phyloP scores from a whole-genome alignment of 768 basidiomycete genomes.

The Zangia roseola region DNA sequence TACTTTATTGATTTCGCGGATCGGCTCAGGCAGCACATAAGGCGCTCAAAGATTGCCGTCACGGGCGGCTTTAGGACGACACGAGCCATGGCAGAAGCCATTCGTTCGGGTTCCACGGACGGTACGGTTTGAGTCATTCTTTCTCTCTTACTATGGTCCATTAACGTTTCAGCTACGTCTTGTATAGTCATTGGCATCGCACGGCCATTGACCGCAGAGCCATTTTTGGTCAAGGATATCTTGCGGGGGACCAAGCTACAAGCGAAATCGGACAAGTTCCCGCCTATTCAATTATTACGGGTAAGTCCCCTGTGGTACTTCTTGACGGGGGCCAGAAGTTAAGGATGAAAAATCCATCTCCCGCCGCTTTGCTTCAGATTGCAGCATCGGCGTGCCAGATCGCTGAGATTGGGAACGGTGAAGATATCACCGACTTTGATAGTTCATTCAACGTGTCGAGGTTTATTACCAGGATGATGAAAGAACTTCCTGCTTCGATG shows the following conservation, averaged over 20 bases:
- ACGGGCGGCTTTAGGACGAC: conserved; percentile 33
- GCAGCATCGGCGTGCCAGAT: conserved; percentile 31
- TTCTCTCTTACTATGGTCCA: neutral
- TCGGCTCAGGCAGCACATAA: conserved; percentile 23
- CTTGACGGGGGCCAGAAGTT: neutral
- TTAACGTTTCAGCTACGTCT: neutral
- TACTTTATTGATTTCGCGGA: conserved; percentile 34
- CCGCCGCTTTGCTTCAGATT: conserved; percentile 17
- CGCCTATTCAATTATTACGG: conserved; percentile 37
- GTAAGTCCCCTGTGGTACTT: conserved; percentile 13
- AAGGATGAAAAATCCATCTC: neutral
- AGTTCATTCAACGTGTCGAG: conserved; percentile 32
- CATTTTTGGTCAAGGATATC: conserved; percentile 28
- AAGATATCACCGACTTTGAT: conserved; percentile 33
- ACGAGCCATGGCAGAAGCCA: conserved; percentile 28
- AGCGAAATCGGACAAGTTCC: conserved; percentile 30
- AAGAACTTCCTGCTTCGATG: conserved; percentile 31
- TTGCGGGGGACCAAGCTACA: conserved; percentile 21
- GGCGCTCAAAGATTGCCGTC: conserved; percentile 25
- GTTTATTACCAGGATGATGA: conserved; percentile 31
- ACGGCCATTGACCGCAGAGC: conserved; percentile 31
- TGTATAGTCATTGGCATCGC: conserved; percentile 29
- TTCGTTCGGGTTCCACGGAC: conserved; percentile 24
- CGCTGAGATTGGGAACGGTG: conserved; percentile 34
- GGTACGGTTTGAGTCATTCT: conserved; percentile 16